Evolutionary conservation across 495 filamentous ascomycete genomes (phyloP), one percentile per base, ranked within the genome.

Genomic region (Cercophora scortea): DNA sequence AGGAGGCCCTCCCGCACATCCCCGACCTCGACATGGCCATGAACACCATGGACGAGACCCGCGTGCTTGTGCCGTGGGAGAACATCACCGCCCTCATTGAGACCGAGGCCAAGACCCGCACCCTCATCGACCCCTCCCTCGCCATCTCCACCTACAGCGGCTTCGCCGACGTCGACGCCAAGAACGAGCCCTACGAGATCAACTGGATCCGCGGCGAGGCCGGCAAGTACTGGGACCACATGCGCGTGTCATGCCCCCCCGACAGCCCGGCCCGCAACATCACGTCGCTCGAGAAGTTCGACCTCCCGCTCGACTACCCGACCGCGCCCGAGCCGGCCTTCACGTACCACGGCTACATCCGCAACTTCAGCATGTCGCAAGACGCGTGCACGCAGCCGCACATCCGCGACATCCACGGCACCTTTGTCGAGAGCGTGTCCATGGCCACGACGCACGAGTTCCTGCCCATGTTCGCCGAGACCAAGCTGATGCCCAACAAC

Each of bases 401-500:
- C 65, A 55, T 78, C 69, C 61, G 69, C 62, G 45, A 76, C 11
- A 64, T 86, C 43, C 87, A 90, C 60, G 87, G 86, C 35, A 82
- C 83, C 42, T 79, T 91, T 42, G 79, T 83, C 50, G 73, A 82
- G 39, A 81, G 86, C 19, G 71, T 85, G 35, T 79, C 73, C 25
- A 73, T 85, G 60, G 58, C 70, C 7, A 74, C 76, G 1, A 76
- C 78, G n/a, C 65, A 77, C 52, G 72, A 78, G 41, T 68, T 89
- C 44, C 69, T 88, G 32, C 87, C 87, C 0, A 63, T 89, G 8
- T 90, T 91, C 54, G 79, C 84, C 49, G 86, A 84, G 43, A 83
- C 76, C 59, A 90, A 91, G 65, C 72, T 89, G 50, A 76, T 77
- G 38, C 77, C 82, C 43, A 90, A 89, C 66, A 89, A 87, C 61